Percentiles rank a stretch among this genome's conserved stretches.
These are phyloP conservation scores for Alternaria angustiovoidea DNA, from an alignment of 2,329 filamentous ascomycete genomes.

Conservation along the genomic window DNA sequence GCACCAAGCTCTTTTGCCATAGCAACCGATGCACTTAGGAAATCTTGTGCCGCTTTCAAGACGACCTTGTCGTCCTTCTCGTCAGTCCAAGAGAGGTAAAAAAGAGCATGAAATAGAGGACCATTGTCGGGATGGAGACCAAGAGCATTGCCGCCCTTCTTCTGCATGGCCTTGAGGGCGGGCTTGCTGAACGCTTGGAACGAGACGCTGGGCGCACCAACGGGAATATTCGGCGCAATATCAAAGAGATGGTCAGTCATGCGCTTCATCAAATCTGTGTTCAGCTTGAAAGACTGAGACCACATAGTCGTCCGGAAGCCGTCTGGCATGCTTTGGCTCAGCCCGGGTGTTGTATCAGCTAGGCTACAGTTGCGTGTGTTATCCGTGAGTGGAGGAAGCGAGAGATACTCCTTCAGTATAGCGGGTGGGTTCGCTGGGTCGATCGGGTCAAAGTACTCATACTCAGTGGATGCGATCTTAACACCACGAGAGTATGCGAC, in stretches of 20 bases:
- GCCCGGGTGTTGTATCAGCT: conserved; percentile 18
- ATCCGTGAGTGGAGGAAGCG: conserved; percentile 26
- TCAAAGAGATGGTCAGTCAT: conserved; percentile 27
- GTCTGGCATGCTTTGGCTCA: conserved; percentile 20
- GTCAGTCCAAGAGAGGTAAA: conserved; percentile 30
- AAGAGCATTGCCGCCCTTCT: conserved; percentile 37
- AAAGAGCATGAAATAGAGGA: conserved; percentile 25
- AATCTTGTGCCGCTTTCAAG: conserved; percentile 21
- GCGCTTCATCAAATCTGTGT: conserved; percentile 26
- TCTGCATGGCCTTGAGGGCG: conserved; percentile 27
- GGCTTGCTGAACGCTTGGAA: conserved; percentile 35
- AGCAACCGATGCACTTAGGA: conserved; percentile 5
- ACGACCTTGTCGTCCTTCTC: conserved; percentile 30
- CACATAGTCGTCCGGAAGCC: conserved; percentile 37
- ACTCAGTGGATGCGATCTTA: conserved; percentile 24
- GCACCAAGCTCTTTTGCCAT: conserved; percentile 14
- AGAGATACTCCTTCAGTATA: conserved; percentile 32
- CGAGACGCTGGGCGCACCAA: background rate
- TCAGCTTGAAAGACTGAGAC: conserved; percentile 36
- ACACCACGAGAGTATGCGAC: conserved; percentile 19
- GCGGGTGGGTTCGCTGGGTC: conserved; percentile 17
- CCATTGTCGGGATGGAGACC: conserved; percentile 26
- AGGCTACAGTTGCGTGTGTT: conserved; percentile 27
- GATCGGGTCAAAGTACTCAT: conserved; percentile 31
- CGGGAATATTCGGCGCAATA: conserved; percentile 7